Base-by-base conservation (phyloP, 441 rosid genomes). In the Gossypium trilobum region DNA sequence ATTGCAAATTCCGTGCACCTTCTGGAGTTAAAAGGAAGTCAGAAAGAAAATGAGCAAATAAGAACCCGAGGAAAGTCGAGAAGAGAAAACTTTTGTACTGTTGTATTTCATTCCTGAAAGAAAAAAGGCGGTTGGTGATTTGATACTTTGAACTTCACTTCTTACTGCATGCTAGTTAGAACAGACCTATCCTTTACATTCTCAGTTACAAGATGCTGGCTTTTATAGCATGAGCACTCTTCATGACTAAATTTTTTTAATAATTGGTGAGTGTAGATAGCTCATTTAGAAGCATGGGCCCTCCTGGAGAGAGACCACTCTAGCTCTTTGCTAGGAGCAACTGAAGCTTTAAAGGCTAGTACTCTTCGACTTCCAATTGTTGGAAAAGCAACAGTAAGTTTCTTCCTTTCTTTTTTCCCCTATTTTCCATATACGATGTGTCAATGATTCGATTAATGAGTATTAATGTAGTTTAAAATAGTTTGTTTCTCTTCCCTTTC, bases 291-390 rank as follows among this genome's bases (percentile, higher is more conserved):
- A 74, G 82, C 78, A 75, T 87, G 89, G 88, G 75, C 85, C 72
- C 78, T 80, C 66, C 61, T 86, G 14, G 89, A 87, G 71, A 79
- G 78, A 78, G 85, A 82, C 73, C 88, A 87, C 70, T 80, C 77
- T 11, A 77, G 71, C 72, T 87, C 87, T 71, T 78, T 84, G 83
- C 73, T 62, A 17, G 85, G 87, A 77, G 89, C 89, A 74, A 86
- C 82, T 19, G 89, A 83, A 80, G 85, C 91, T 74, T 80, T 86
- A 78, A 83, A 79, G 83, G 91, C 89, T 65, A 87, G 89, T 72
- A 87, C 89, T 0, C 88, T 86, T 39, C 89, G 88, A 72, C 89
- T 87, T 75, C 91, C 87, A 33, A 59, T 86, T 33, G 79, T 78
- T 46, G 91, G 89, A 78, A 87, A 85, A 77, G 85, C 89, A 71